phyloP scores from a whole-genome alignment of 108 stramenopile species.

The Skeletonema menzelii region DNA sequence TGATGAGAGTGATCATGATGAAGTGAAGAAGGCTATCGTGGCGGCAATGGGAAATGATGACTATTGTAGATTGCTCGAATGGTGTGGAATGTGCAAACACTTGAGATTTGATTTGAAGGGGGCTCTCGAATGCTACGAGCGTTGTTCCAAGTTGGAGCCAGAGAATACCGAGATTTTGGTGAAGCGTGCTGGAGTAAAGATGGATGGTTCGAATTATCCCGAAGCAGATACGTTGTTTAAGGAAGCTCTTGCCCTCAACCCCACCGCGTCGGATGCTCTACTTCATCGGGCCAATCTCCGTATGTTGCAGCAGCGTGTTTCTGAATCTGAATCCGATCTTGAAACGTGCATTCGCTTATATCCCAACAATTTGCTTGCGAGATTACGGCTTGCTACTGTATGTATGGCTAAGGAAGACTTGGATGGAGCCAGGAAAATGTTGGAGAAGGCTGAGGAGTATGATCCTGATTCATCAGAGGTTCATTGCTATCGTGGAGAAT shows the following conservation, averaged over 20 bases:
- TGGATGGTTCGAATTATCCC: conserved; percentile 77
- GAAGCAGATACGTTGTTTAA: conserved; percentile 76
- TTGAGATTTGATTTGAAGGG: conserved; percentile 87
- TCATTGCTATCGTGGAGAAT: conserved; percentile 86
- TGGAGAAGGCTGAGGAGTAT: conserved; percentile 67
- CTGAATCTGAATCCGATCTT: conserved; percentile 73
- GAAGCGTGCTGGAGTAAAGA: conserved; percentile 87
- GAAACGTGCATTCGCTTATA: conserved; percentile 68
- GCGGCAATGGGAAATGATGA: conserved; percentile 65
- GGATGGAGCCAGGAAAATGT: conserved; percentile 66
- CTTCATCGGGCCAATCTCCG: conserved; percentile 87
- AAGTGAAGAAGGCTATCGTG: conserved; percentile 22
- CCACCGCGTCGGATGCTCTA: conserved; percentile 78
- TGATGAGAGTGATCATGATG: conserved; percentile 21
- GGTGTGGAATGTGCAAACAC: conserved; percentile 88
- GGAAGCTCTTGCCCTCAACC: conserved; percentile 71
- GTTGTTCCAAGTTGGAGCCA: conserved; percentile 77
- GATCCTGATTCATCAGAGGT: conserved; percentile 85
- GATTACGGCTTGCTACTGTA: conserved; percentile 83
- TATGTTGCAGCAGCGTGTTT: conserved; percentile 72
- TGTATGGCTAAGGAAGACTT: conserved; percentile 74
- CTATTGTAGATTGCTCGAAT: conserved; percentile 80
- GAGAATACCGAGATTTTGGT: conserved; percentile 82
- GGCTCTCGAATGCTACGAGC: conserved; percentile 70
- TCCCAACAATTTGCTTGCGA: conserved; percentile 85